These are phyloP conservation scores for Mycena sp. DNA, from an alignment of 1,284 basidiomycete species.

Conservation along the genomic window DNA sequence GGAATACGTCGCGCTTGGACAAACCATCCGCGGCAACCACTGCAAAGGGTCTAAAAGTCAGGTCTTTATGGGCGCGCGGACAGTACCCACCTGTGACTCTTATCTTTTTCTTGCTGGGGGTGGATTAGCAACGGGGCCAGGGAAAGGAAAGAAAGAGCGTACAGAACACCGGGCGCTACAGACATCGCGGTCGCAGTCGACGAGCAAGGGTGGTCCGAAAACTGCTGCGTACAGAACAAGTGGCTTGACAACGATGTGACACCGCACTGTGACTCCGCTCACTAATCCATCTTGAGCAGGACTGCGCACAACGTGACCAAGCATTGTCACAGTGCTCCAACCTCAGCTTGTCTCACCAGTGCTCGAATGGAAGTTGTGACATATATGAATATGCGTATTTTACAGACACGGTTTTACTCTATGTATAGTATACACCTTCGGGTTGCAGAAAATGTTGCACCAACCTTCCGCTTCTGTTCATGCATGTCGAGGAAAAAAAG, in stretches of 20 bases:
- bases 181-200: constrained; percentile 37
- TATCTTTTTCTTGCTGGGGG: constrained; percentile 63
- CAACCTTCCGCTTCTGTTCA: constrained; percentile 15
- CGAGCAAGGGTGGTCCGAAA: background rate
- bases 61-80: constrained; percentile 1
- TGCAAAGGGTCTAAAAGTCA: constrained; percentile 42
- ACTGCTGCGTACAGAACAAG: background rate
- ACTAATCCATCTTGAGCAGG: no score
- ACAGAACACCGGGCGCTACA: constrained; percentile 48
- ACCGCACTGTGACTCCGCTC: background rate
- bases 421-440: no score
- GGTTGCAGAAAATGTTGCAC: background rate
- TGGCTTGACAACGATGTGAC: constrained; percentile 5
- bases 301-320: no score
- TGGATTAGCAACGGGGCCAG: background rate
- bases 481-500: constrained; percentile 17
- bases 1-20: constrained; percentile 90
- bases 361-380: no score
- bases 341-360: no score
- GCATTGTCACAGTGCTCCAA: constrained; percentile 1
- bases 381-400: no score
- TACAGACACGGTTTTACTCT: no score
- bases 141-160: constrained; percentile 1
- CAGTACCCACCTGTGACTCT: constrained; percentile 61
- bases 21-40: constrained; percentile 92